These are phyloP conservation scores for Helianthus tuberosus DNA, from an alignment of 129 eudicot species.

Conservation along the genomic window DNA sequence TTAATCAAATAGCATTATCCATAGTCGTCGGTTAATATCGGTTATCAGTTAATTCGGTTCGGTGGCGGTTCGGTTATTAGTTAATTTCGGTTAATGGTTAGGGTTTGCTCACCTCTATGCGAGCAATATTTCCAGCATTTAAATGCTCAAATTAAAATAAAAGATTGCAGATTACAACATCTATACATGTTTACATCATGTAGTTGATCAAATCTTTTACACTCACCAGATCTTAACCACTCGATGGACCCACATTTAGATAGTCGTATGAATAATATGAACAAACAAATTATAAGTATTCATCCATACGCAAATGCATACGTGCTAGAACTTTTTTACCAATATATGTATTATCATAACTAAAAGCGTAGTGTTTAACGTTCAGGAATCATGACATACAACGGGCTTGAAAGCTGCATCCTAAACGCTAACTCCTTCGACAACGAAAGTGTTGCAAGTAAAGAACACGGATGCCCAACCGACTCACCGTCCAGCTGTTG, in stretches of 20 bases:
- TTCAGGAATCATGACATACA: constrained; percentile 80
- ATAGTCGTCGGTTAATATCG: no score
- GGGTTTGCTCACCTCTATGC: no score
- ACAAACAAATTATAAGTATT: background rate
- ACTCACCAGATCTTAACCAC: background rate
- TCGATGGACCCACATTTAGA: background rate
- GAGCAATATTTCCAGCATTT: background rate
- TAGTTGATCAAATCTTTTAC: background rate
- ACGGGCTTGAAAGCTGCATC: constrained; percentile 95
- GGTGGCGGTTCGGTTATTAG: no score
- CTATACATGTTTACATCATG: background rate
- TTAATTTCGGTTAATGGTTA: no score
- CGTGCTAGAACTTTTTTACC: background rate
- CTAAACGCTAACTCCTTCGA: constrained; percentile 53
- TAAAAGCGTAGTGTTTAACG: background rate
- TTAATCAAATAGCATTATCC: no score
- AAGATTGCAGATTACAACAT: background rate
- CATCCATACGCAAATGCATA: background rate
- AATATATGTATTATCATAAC: background rate
- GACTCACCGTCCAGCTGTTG: constrained; percentile 86
- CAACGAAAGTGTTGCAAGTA: constrained; percentile 57
- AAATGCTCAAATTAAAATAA: background rate
- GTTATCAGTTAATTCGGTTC: no score
- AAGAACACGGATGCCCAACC: constrained; percentile 54
- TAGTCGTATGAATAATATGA: background rate